Base-by-base conservation (phyloP, 108 stramenopile genomes). In the Schizochytrium sp. region DNA sequence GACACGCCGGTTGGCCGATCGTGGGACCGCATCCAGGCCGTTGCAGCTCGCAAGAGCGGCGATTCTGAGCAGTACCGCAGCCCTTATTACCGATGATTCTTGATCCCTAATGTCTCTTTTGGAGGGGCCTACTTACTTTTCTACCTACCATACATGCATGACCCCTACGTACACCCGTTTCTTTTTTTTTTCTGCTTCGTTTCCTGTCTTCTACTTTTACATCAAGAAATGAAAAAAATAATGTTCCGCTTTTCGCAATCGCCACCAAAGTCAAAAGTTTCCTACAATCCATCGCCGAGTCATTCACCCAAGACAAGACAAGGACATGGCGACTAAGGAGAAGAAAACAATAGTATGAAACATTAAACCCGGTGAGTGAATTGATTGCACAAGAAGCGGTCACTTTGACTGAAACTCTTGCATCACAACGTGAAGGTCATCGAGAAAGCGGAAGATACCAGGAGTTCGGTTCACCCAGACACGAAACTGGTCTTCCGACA, bases 21-120 rank as follows among this genome's bases (percentile, higher is more conserved):
- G 10, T 83, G 76, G 76, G 76, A 83, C 48, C 76, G 76, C 45
- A 53, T 83, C 28, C 76, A 83, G 51, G 76, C 76, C 28, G 76
- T 83, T 12, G 51, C 51, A 16, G 76, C 76, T 53, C 76, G 76
- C 45, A 83, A 83, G 76, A 69, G 63, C 63, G 63, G 63, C 63
- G 63, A 69, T 23, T 69, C 63, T 69, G 63, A 69, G 34, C 63
- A 69, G 25, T 69, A 69, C 63, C 63, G 63, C 41, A 41, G 3
- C 41, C 25, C 25, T 12, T 69, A 41, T 5, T 69, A 69, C 63
- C 41, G 41, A 69, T 69, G 63, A 28, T 69, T 23, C 25, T 69
- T 69, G 10, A 8, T 10, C 18, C 10, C 63, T 69, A 41, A n/a
- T 59, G n/a, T 23, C n/a, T n/a, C 58, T 23, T 59, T n/a, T 23